A percentile compares a stretch with the other conserved stretches of the same genome.
phyloP scores from a whole-genome alignment of 306 rosid species.

The Begonia fuchsioides region DNA sequence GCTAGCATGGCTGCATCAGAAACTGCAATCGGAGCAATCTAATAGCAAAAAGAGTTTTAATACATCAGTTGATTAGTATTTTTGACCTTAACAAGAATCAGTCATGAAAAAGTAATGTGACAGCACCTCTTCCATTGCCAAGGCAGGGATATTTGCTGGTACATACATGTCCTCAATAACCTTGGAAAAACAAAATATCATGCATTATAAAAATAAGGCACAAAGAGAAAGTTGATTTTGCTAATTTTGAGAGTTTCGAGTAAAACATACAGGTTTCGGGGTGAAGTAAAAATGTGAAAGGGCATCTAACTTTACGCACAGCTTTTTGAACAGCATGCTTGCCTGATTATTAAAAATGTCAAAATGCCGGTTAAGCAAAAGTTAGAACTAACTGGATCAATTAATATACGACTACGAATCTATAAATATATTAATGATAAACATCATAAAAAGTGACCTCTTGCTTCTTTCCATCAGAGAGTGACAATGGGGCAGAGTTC shows the following conservation, averaged over 20 bases:
- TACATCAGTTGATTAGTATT: constrained; percentile 6
- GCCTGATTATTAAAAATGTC: constrained; percentile 47
- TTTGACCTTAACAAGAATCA: neutral
- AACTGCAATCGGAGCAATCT: constrained; percentile 92
- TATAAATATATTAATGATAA: constrained; percentile 1
- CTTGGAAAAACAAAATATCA: constrained; percentile 29
- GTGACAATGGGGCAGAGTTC: constrained; percentile 42
- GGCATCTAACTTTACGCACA: constrained; percentile 76
- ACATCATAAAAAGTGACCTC: constrained; percentile 33
- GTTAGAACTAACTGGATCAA: neutral
- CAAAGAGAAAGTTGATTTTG: neutral
- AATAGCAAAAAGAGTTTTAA: constrained; percentile 18
- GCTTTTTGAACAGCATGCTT: constrained; percentile 53
- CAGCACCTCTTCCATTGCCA: constrained; percentile 93
- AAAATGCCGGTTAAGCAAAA: constrained; percentile 9
- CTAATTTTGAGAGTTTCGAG: neutral
- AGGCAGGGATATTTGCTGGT: constrained; percentile 76
- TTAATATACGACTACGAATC: neutral
- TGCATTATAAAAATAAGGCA: constrained; percentile 3
- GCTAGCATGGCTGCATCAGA: constrained; percentile 98
- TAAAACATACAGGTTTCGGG: constrained; percentile 83
- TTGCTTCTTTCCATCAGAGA: constrained; percentile 53
- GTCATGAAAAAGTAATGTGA: constrained; percentile 6
- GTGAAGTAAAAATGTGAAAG: constrained; percentile 85
- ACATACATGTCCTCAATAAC: constrained; percentile 81